These are phyloP conservation scores for Chlorociboria aeruginascens DNA, from an alignment of 495 filamentous ascomycete species.

Conservation along the genomic window DNA sequence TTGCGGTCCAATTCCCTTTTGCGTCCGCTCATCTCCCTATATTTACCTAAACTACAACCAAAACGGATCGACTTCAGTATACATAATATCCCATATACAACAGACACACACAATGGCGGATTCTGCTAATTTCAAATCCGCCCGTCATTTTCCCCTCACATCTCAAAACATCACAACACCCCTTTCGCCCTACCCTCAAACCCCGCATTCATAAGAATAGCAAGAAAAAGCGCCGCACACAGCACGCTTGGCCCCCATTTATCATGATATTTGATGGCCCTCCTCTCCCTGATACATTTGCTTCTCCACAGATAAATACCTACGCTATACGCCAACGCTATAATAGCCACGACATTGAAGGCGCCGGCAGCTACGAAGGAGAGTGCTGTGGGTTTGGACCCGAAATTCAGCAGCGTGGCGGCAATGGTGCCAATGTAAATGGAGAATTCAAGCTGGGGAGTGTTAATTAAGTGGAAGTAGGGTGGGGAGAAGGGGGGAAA, in stretches of 20 bases:
- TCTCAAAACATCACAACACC: neutral
- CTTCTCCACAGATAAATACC: conserved; percentile 81
- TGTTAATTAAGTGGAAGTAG: conserved; percentile 8
- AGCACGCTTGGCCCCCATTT: conserved; percentile 73
- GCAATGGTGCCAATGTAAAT: conserved; percentile 91
- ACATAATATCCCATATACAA: too few species aligned
- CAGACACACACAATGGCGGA: too few species aligned
- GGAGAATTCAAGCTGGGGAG: conserved; percentile 68
- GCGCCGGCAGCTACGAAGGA: conserved; percentile 57
- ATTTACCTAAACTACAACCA: too few species aligned
- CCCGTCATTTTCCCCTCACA: too few species aligned
- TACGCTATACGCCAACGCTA: conserved; percentile 66
- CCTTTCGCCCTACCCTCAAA: conserved; percentile 32
- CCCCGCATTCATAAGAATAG: conserved; percentile 68
- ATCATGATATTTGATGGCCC: conserved; percentile 83
- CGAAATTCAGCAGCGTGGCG: conserved; percentile 83
- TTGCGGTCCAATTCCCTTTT: too few species aligned
- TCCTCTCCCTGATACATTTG: conserved; percentile 65
- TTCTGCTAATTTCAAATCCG: too few species aligned
- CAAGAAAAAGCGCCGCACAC: conserved; percentile 57
- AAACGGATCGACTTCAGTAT: too few species aligned
- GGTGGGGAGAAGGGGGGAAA: conserved; percentile 12
- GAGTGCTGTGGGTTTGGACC: conserved; percentile 30
- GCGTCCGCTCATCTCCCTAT: too few species aligned
- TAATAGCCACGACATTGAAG: conserved; percentile 71